Base-by-base conservation (phyloP, 345 rosid species). In the Viola odorata region DNA sequence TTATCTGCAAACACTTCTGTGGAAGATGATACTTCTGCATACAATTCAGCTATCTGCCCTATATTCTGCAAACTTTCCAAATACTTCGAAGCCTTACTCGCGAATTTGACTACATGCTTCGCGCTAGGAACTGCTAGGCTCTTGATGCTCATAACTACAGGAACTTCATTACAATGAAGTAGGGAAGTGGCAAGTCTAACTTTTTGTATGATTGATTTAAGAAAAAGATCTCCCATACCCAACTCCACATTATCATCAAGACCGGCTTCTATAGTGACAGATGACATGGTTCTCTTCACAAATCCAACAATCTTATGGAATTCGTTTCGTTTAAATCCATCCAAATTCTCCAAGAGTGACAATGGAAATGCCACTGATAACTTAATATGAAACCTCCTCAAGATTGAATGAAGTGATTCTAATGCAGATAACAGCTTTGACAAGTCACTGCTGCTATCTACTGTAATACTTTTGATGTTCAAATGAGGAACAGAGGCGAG, bases 341-440 rank as follows among this genome's bases (percentile, higher is more conserved):
- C 53, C 64, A 80, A 41, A 15, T 74, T 78, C 73, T 80, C 77
- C 36, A 80, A 55, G 50, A 65, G 68, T 5, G 81, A 49, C 48
- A 68, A 45, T 7, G 84, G 64, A 74, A 83, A 72, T 16, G 66
- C 74, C 45, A 71, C 75, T 0, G 85, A 78, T 12, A 78, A 70
- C 63, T 68, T 71, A 16, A 65, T 14, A 55, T 56, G 51, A 45
- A 59, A 50, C 15, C 62, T 57, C 3, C 14, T 38, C 8, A 80
- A 53, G 14, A 58, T 53, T 10, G 74, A 68, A 55, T 71, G 60
- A 65, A 80, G 55, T 44, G 66, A 68, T 65, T 62, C 71, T 61
- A 80, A 47, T 38, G 70, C 11, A 14, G 72, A 62, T 12, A 75
- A 69, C 50, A 82, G 50, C 70, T 58, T 67, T 7, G 58, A 51